Conservation (phyloP, 73 alveolate genomes). For the Paramecium sexaurelia region DNA sequence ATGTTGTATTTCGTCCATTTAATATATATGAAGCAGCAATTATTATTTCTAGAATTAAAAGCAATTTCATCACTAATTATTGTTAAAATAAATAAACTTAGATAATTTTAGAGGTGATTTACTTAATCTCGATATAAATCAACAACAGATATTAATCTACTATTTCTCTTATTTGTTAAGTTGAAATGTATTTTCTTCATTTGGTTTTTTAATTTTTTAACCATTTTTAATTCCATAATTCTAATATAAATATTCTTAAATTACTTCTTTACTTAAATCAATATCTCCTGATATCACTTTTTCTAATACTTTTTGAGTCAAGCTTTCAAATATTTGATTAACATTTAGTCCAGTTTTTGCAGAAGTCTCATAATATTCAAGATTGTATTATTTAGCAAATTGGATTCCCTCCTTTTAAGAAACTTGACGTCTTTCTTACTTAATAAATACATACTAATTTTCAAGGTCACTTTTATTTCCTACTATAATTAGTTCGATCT, state of each 20-base stretch:
- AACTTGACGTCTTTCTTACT: slow-evolving; percentile 60
- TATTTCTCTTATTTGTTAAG: background rate
- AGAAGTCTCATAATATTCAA: background rate
- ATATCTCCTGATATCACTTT: background rate
- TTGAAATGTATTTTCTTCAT: background rate
- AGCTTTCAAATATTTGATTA: slow-evolving; percentile 9
- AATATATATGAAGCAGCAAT: too few relatives aligned
- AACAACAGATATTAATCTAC: background rate
- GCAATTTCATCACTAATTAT: too few relatives aligned
- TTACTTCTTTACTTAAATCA: background rate
- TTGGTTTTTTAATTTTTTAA: background rate
- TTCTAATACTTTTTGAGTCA: slow-evolving; percentile 14
- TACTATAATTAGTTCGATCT: slow-evolving; percentile 39
- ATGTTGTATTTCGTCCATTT: too few relatives aligned
- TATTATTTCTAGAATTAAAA: too few relatives aligned
- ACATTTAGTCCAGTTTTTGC: background rate
- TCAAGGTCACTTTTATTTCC: slow-evolving; percentile 75
- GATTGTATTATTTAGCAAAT: background rate
- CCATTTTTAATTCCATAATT: background rate
- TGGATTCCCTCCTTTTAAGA: background rate
- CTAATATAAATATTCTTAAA: background rate
- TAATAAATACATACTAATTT: slow-evolving; percentile 44
- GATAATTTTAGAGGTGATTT: background rate
- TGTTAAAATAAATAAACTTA: background rate
- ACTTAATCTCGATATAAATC: background rate